Base-by-base conservation (phyloP, 345 rosid species). In the Citrus cavaleriei region DNA sequence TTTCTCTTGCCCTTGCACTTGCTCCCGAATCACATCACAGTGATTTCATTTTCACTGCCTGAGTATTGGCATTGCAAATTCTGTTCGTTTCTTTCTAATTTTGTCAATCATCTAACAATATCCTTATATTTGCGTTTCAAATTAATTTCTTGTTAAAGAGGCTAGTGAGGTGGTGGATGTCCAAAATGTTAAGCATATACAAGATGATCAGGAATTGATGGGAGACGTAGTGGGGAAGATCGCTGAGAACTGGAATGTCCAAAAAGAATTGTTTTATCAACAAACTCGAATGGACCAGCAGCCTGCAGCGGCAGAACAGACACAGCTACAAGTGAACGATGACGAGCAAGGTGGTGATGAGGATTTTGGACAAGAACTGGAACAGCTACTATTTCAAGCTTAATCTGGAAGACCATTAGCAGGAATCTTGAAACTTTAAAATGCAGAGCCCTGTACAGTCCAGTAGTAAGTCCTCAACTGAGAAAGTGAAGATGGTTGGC, bases 151-250 rank as follows among this genome's bases (percentile, higher is more conserved):
- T 85, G 38, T 62, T 77, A 72, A 67, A 93, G 97, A 80, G 83
- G 92, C 91, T 32, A 77, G 86, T 22, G 58, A 75, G 67, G 83
- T 79, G 78, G 88, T 86, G 59, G 87, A 89, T 63, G 79, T 89
- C 54, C 84, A 85, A 72, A 81, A 89, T 81, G 84, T 95, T 79
- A 83, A 80, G 81, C 95, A 93, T 84, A 87, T 93, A 85, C 59
- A 87, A 14, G 84, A 83, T 38, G 89, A 85, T 55, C 83, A 81
- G 83, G 86, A 85, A 75, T 73, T 73, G 61, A 40, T 90, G 40
- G 91, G 89, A 28, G 89, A 85, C 54, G 79, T 37, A 76, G 51
- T 88, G 82, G 89, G 78, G 80, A 88, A 80, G 70, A 64, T 89
- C 51, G 69, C 76, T 40, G 97, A 82, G 80, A 76, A 85, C 59